Conservation (phyloP, 768 basidiomycete genomes). For the Rhodotorula babjevae region DNA sequence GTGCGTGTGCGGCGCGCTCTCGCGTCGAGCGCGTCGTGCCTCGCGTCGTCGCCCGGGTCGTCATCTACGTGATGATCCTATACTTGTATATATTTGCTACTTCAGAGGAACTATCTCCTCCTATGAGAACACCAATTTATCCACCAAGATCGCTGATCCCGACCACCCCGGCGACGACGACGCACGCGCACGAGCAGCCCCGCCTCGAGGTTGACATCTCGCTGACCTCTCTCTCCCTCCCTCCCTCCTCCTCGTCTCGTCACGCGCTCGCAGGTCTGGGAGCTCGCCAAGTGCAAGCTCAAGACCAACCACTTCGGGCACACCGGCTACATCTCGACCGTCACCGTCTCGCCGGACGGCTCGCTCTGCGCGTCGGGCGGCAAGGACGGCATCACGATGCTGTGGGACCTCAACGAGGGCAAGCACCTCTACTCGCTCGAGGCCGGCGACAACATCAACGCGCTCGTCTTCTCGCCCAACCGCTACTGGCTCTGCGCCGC, state of each 20-base stretch:
- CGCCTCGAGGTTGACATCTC: slow-evolving; percentile 12
- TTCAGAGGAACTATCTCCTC: slow-evolving; percentile 59
- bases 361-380: slow-evolving; percentile 98
- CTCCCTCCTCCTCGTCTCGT: neutral
- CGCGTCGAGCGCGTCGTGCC: neutral
- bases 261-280: slow-evolving; percentile 76
- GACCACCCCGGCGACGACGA: too few species aligned
- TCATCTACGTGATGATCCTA: slow-evolving; percentile 46
- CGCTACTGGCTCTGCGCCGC: slow-evolving; percentile 99
- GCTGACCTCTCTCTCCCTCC: slow-evolving; percentile 11
- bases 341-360: slow-evolving; percentile 97
- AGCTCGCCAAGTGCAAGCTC: slow-evolving; percentile 98
- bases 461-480: slow-evolving; percentile 99
- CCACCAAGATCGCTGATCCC: slow-evolving; percentile 74
- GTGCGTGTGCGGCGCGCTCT: neutral
- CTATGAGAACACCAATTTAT: slow-evolving; percentile 66
- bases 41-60: slow-evolving; percentile 8
- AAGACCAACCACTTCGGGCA: slow-evolving; percentile 99
- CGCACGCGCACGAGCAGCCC: neutral
- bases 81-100: slow-evolving; percentile 71
- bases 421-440: slow-evolving; percentile 99
- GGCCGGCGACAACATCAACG: slow-evolving; percentile 96
- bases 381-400: slow-evolving; percentile 98
- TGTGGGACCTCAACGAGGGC: slow-evolving; percentile 98
- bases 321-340: slow-evolving; percentile 97